These are phyloP conservation scores for Leucoagaricus sp. DNA, from an alignment of 1,284 basidiomycete species.

Conservation along the genomic window DNA sequence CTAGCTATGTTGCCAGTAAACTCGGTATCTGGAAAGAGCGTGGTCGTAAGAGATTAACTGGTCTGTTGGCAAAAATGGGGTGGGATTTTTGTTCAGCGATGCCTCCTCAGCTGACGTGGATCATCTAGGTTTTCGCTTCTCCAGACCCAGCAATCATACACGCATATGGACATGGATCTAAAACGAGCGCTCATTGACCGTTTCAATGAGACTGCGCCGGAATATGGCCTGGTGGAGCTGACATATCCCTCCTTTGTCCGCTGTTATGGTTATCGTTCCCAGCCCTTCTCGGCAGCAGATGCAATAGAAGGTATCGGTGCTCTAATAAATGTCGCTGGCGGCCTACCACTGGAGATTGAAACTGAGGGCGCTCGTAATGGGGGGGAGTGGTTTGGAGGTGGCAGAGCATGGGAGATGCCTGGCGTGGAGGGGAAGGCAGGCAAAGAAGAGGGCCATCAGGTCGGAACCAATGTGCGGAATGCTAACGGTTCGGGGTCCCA, in stretches of 20 bases:
- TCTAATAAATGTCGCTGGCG: slow-evolving; percentile 89
- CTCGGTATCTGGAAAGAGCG: slow-evolving; percentile 96
- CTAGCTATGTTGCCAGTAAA: slow-evolving; percentile 93
- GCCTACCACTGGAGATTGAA: slow-evolving; percentile 88
- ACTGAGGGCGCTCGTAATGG: slow-evolving; percentile 81
- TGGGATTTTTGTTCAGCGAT: slow-evolving; percentile 37
- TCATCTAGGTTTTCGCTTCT: slow-evolving; percentile 79
- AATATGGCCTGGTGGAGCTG: slow-evolving; percentile 95
- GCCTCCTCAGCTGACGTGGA: neutral
- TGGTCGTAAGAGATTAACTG: slow-evolving; percentile 86
- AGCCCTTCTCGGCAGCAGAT: slow-evolving; percentile 90
- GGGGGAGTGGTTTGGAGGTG: slow-evolving; percentile 89
- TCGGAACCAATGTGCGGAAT: slow-evolving; percentile 29
- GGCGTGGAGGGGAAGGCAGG: slow-evolving; percentile 40
- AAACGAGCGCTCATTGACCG: slow-evolving; percentile 83
- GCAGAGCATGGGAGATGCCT: slow-evolving; percentile 67
- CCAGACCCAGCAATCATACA: slow-evolving; percentile 92
- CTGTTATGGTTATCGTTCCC: slow-evolving; percentile 85
- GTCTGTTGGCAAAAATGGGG: slow-evolving; percentile 99
- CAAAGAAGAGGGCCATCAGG: slow-evolving; percentile 43
- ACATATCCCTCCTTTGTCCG: slow-evolving; percentile 93
- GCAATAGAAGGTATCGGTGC: slow-evolving; percentile 90
- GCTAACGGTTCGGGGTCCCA: slow-evolving; percentile 15
- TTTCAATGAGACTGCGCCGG: slow-evolving; percentile 89
- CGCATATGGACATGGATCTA: slow-evolving; percentile 96